Percentiles rank a stretch among this genome's conserved stretches.
Conservation (phyloP, 2,329 filamentous ascomycete genomes). For the Sclerotinia glacialis region DNA sequence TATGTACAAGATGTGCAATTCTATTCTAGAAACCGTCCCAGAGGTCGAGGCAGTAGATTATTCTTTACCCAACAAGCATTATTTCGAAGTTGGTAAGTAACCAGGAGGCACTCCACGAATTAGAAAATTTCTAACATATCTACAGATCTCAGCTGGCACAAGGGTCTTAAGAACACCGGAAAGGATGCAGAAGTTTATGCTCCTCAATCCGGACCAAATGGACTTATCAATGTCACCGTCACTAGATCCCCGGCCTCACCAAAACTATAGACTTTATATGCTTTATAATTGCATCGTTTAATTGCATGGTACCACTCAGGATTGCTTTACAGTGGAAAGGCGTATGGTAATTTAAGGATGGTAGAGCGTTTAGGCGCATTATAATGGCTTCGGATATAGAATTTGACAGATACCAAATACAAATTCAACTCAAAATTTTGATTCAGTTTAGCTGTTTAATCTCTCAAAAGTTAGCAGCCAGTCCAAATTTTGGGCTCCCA, state of each 20-base stretch:
- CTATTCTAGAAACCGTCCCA: conserved; percentile 75
- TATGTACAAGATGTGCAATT: conserved; percentile 98
- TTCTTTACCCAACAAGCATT: conserved; percentile 94
- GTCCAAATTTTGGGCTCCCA: background rate
- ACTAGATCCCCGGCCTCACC: conserved; percentile 46
- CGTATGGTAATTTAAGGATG: conserved; percentile 3
- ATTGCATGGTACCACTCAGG: background rate
- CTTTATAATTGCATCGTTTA: background rate
- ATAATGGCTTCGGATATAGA: conserved; percentile 2
- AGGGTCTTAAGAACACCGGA: conserved; percentile 90
- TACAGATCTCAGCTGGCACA: conserved; percentile 91
- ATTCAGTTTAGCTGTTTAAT: conserved; percentile 26
- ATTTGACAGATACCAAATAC: conserved; percentile 13
- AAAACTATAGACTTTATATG: conserved; percentile 32
- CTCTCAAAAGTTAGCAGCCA: background rate
- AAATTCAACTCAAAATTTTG: conserved; percentile 16
- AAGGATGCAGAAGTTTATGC: conserved; percentile 94
- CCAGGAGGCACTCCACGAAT: background rate
- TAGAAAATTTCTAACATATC: conserved; percentile 22
- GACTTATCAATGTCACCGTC: conserved; percentile 92
- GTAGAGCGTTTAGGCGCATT: conserved; percentile 16
- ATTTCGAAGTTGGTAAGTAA: conserved; percentile 85
- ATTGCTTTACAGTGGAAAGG: conserved; percentile 8
- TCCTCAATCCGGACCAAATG: conserved; percentile 89
- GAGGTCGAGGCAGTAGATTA: conserved; percentile 74